Evolutionary conservation across 345 rosid species (phyloP).

Genomic region (Reutealis trisperma): DNA sequence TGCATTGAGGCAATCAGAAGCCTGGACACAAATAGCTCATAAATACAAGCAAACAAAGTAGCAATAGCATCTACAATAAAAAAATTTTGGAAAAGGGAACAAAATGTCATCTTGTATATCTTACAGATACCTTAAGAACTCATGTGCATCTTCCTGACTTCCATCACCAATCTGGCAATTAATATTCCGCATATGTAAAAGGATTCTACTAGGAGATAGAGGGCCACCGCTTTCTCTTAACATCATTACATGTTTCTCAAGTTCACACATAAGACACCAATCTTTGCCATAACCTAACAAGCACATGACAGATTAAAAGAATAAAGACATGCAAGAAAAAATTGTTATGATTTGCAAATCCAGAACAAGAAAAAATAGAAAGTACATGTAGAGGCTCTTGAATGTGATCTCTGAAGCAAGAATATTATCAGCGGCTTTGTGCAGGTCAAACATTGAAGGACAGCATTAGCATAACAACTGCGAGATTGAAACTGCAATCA

Average conservation of each 20-base stretch:
- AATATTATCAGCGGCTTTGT: constrained; percentile 75
- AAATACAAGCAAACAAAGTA: not conserved
- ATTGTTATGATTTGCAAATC: not conserved
- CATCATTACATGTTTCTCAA: constrained; percentile 77
- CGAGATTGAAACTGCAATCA: constrained; percentile 13
- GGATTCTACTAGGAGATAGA: constrained; percentile 67
- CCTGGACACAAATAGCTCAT: constrained; percentile 39
- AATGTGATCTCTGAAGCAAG: constrained; percentile 70
- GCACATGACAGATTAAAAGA: not conserved
- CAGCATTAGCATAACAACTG: constrained; percentile 94
- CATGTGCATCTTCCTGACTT: constrained; percentile 93
- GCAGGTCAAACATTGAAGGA: constrained; percentile 77
- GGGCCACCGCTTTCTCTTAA: constrained; percentile 70
- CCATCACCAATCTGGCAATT: constrained; percentile 80
- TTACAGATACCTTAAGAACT: constrained; percentile 64
- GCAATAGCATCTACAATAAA: not conserved
- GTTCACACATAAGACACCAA: constrained; percentile 91
- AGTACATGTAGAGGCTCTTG: constrained; percentile 63
- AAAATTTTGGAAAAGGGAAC: not conserved
- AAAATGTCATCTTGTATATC: constrained; percentile 15
- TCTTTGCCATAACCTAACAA: constrained; percentile 61
- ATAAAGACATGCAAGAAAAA: not conserved
- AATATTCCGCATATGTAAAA: constrained; percentile 60
- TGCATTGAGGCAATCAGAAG: constrained; percentile 81
- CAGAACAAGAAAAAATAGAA: not conserved